Evolutionary conservation across 108 stramenopile genomes (phyloP).

Genomic region (Nitzschia palea): DNA sequence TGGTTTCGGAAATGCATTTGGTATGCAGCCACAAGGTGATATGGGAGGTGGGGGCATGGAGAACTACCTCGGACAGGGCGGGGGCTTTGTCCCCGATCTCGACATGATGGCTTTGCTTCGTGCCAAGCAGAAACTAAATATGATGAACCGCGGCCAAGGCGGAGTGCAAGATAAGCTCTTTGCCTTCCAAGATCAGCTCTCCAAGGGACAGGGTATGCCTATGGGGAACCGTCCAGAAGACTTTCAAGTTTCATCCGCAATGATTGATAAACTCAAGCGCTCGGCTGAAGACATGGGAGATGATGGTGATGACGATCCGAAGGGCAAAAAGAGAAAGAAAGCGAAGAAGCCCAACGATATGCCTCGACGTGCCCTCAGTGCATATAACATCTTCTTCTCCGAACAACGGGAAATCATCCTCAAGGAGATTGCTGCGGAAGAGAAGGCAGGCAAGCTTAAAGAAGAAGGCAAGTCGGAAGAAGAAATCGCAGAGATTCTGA

Average conservation of each 20-base stretch:
- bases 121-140: conserved; percentile 35
- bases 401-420: conserved; percentile 38
- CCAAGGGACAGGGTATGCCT: conserved; percentile 1
- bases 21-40: conserved; percentile 14
- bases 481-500: conserved; percentile 1
- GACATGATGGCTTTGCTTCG: conserved; percentile 37
- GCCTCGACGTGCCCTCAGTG: conserved; percentile 34
- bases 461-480: conserved; percentile 23
- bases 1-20: conserved; percentile 14
- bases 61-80: conserved; percentile 4
- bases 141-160: conserved; percentile 27
- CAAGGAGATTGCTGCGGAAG: conserved; percentile 24
- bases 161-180: conserved; percentile 7
- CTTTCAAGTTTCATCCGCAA: conserved; percentile 13
- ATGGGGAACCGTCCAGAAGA: conserved; percentile 4
- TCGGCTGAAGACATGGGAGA: not conserved
- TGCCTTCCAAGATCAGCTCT: conserved; percentile 10
- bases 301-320: not conserved
- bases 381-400: conserved; percentile 45
- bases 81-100: conserved; percentile 13
- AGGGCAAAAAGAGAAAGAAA: conserved; percentile 33
- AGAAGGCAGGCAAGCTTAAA: conserved; percentile 8
- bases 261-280: conserved; percentile 13
- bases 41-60: conserved; percentile 15
- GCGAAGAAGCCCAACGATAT: conserved; percentile 38